A percentile compares a stretch with the other conserved stretches of the same genome.
Evolutionary conservation across 805 yeast genomes (phyloP).

Genomic region (Yarrowia sp.): DNA sequence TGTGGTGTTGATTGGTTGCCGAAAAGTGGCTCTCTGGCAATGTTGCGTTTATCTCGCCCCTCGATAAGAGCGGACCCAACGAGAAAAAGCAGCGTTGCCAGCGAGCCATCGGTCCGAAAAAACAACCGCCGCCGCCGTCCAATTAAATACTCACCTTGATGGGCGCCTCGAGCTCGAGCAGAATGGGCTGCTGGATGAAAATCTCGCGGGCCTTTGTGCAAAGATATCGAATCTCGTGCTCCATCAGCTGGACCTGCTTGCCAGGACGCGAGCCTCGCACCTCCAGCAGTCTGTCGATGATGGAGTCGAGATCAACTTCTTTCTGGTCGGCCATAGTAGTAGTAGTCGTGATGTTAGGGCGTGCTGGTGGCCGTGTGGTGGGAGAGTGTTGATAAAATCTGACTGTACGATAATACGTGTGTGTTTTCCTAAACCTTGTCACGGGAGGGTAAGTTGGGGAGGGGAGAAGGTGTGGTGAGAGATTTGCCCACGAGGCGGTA

Average conservation of each 20-base stretch:
- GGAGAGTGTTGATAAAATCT: conserved; percentile 24
- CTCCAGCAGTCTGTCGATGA: conserved; percentile 92
- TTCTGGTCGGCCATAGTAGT: conserved; percentile 40
- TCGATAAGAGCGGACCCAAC: too few relatives aligned
- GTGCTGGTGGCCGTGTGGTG: conserved; percentile 22
- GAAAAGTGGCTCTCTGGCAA: conserved; percentile 5
- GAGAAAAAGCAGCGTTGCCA: too few relatives aligned
- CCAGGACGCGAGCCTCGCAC: conserved; percentile 99
- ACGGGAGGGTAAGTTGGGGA: conserved; percentile 26
- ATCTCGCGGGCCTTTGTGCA: conserved; percentile 98
- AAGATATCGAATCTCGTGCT: conserved; percentile 88
- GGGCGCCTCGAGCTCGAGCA: conserved; percentile 95
- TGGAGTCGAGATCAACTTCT: conserved; percentile 94
- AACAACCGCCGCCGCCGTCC: neutral
- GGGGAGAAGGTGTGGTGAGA: conserved; percentile 20
- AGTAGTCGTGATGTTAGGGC: conserved; percentile 16
- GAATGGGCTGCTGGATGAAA: conserved; percentile 94
- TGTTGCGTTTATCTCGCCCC: conserved; percentile 15
- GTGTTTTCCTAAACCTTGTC: conserved; percentile 25
- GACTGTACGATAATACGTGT: conserved; percentile 26
- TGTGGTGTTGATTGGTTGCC: neutral
- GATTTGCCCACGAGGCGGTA: conserved; percentile 15
- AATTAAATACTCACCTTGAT: conserved; percentile 50
- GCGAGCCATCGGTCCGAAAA: neutral
- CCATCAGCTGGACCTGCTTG: conserved; percentile 89